Evolutionary conservation across 768 basidiomycete genomes (phyloP), one percentile per base, ranked within the genome.

Genomic region (Favolaschia claudopus): DNA sequence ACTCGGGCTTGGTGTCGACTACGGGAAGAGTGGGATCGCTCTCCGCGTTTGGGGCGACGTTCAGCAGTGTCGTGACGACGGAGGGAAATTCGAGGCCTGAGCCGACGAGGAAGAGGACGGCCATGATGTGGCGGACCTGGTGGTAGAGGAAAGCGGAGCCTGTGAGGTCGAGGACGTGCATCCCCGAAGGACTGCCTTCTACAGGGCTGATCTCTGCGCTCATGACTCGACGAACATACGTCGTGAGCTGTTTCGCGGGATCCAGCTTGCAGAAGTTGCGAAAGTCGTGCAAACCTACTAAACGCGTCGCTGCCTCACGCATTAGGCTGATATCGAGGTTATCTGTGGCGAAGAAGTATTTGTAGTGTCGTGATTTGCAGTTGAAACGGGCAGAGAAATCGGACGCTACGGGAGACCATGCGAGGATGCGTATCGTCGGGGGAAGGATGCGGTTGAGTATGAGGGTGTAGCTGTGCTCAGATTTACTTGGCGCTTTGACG

Each of bases 191-290:
- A 29, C 67, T 62, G 22, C 57, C 70, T 0, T 72, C 72, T 15
- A 88, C 75, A 3, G 77, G 80, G 12, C 78, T 76, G 42, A 96
- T 85, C 27, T 85, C 82, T 0, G 93, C 94, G 17, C 77, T 79
- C 34, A 87, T 64, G 49, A 98, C 88, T 20, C 79, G 79, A 29
- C 96, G 82, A 22, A 71, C 78, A 75, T 95, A 96, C 56, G 84
- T 82, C 22, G 89, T 87, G 61, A 98, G 89, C 74, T 98, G 96
- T 73, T 98, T 98, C 31, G 87, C 82, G 0, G 93, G 85, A 70
- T 99, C 96, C 20, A 99, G 76, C 71, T 96, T 98, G 80, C 93
- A 97, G 31, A 98, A 81, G 69, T 99, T 99, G 15, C 96, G 87
- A 69, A 97, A 99, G 76, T 98, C 96, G 77, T 98, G 95, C 60